phyloP scores from a whole-genome alignment of 306 rosid species.

The Quercus agrifolia region DNA sequence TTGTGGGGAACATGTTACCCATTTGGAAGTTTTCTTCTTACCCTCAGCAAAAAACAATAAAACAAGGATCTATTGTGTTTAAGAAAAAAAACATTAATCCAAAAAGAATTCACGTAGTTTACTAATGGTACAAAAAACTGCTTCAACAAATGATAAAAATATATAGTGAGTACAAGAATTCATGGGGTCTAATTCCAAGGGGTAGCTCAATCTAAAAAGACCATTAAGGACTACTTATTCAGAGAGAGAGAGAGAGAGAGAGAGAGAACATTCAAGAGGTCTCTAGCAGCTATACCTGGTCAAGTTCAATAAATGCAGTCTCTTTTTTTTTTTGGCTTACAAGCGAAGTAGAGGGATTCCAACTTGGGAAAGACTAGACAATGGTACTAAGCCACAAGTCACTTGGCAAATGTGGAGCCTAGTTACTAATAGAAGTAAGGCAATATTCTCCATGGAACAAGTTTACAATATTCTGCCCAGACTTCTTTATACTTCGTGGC shows the following conservation, averaged over 20 bases:
- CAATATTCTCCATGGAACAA: slow-evolving; percentile 93
- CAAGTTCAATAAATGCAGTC: background rate
- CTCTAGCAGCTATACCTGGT: background rate
- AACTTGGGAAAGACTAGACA: too few species aligned
- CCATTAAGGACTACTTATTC: too few species aligned
- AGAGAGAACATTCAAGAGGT: background rate
- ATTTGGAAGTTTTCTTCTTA: background rate
- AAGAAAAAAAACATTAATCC: background rate
- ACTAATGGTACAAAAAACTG: background rate
- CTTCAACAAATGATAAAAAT: background rate
- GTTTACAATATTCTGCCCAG: slow-evolving; percentile 68
- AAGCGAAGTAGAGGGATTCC: too few species aligned
- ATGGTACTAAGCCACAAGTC: too few species aligned
- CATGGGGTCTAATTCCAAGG: background rate
- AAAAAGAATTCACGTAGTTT: background rate
- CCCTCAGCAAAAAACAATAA: too few species aligned
- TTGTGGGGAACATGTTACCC: background rate
- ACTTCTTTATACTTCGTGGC: slow-evolving; percentile 81
- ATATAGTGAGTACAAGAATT: background rate
- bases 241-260: too few species aligned
- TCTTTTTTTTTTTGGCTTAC: too few species aligned
- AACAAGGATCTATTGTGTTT: too few species aligned
- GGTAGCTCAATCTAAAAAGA: background rate
- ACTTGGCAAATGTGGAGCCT: background rate
- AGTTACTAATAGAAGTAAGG: slow-evolving; percentile 54